Evolutionary conservation across 345 rosid species (phyloP), one percentile per base, ranked within the genome.

Genomic region (Hibiscus trionum): DNA sequence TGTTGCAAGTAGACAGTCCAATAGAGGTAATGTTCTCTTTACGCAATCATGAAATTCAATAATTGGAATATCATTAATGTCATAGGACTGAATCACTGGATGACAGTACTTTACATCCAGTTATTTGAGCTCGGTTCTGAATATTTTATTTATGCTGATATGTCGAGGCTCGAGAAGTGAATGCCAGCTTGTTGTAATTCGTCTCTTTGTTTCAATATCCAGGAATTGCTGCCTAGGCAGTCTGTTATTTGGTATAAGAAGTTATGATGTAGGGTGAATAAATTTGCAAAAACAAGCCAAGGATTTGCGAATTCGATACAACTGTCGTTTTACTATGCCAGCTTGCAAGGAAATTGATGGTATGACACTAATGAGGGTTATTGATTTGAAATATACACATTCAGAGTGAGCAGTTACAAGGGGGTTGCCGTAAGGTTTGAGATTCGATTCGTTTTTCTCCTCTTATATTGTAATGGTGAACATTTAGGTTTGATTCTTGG

Each of bases 211-310:
- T 47, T 42, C 70, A 76, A 76, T 74, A 74, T 78, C 81, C 88
- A 89, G 91, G 93, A 78, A 85, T 89, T 77, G 91, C 88, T 80
- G 73, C 88, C 71, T 89, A 89, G 91, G 84, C 77, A 81, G 74
- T 72, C 79, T 82, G 70, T 80, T 81, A 53, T 60, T 80, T 70
- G 24, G 80, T 78, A 70, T 74, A 68, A 71, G 68, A 74, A 75
- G 77, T 79, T 81, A 77, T 71, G 75, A 71, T 70, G 79, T 87
- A 87, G 89, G 78, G 55, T 79, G 76, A 79, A 76, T 64, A 79
- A 68, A 74, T 72, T 65, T 64, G 76, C 55, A 61, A 56, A 77
- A 71, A 66, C 74, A 72, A 82, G 80, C 58, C 76, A 80, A 76
- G 75, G 78, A 74, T 47, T 72, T 80, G 80, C 76, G 77, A 75